Evolutionary conservation across 371 early-diverging fungal genomes (phyloP).

Genomic region (Apophysomyces sp.): DNA sequence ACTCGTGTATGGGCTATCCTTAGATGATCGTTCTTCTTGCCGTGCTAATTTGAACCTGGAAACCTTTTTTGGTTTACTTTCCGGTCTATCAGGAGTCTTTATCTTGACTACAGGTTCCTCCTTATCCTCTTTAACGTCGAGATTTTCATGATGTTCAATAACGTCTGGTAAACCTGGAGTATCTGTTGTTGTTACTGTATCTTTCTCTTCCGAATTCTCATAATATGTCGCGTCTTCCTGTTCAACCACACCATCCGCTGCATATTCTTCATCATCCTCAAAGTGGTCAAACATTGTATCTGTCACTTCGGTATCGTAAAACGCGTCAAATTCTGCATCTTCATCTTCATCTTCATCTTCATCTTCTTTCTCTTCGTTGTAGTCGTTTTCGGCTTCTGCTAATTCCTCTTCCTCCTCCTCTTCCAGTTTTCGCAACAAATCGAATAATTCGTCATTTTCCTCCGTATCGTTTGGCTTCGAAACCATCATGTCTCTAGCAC

Average conservation of each 20-base stretch:
- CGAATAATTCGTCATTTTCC: conserved; percentile 52
- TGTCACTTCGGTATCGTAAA: conserved; percentile 49
- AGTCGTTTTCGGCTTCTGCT: conserved; percentile 25
- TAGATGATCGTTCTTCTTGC: conserved; percentile 7
- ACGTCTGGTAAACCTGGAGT: not conserved
- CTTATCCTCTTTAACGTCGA: not conserved
- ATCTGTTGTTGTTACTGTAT: not conserved
- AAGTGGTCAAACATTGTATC: conserved; percentile 48
- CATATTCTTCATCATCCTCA: conserved; percentile 58
- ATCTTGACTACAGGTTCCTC: not conserved
- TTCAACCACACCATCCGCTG: conserved; percentile 50
- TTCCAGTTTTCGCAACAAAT: conserved; percentile 53
- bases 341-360: conserved; percentile 53
- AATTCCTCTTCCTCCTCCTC: conserved; percentile 54
- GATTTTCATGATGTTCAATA: conserved; percentile 2
- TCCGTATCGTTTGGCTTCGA: not conserved
- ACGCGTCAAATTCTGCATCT: conserved; percentile 44
- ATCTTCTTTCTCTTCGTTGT: conserved; percentile 36
- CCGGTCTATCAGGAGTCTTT: not conserved
- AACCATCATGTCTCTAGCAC: conserved; percentile 25
- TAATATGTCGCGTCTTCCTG: conserved; percentile 58
- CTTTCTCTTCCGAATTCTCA: conserved; percentile 33
- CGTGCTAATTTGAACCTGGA: conserved; percentile 13
- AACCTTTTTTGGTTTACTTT: not conserved
- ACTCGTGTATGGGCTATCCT: not conserved